Evolutionary conservation across 345 rosid species (phyloP), one percentile per base, ranked within the genome.

Genomic region (Brassica napus): DNA sequence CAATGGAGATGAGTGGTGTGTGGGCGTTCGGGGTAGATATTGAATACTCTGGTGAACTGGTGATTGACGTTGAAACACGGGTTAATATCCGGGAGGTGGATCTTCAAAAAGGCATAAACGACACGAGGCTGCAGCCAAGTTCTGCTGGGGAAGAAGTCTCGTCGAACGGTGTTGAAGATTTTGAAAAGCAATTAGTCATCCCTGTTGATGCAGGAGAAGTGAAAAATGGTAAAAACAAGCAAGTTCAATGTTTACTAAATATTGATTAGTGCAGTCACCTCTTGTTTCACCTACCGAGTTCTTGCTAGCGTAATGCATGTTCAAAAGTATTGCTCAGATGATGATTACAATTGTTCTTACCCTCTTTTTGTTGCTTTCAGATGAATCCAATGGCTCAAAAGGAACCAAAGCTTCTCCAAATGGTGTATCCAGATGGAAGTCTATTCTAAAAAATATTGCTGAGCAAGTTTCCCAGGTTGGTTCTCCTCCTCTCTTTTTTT

Each of bases 1-100:
- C 97, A 4, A 71, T 77, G 72, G 92, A 91, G 81, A 88, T 87
- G 89, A 90, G 83, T 86, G 97, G 91, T 71, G 88, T 81, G 66
- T 95, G 97, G 98, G 96, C 94, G 62, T 91, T 94, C 61, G 99
- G 93, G 74, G 84, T 93, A 81, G 97, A 93, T 74, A 26, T 90
- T 32, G 97, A 95, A 84, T 95, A 95, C 91, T 85, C 89, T 80
- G 96, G 92, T 74, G 98, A 92, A 34, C 34, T 81, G 14, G 85
- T 90, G 35, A 76, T 95, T 70, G 87, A 88, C 6, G 82, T 95
- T 78, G 93, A 86, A 82, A 91, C 97, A 74, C 90, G 99, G 72
- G 82, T 95, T 65, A 93, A 93, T 82, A 92, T 89, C 73, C 84
- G 77, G 15, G 91, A 94, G 69, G 76, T 79, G 57, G 88, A 88